phyloP scores from a whole-genome alignment of 371 early-diverging fungal genomes.

The Furculomyces boomerangus region DNA sequence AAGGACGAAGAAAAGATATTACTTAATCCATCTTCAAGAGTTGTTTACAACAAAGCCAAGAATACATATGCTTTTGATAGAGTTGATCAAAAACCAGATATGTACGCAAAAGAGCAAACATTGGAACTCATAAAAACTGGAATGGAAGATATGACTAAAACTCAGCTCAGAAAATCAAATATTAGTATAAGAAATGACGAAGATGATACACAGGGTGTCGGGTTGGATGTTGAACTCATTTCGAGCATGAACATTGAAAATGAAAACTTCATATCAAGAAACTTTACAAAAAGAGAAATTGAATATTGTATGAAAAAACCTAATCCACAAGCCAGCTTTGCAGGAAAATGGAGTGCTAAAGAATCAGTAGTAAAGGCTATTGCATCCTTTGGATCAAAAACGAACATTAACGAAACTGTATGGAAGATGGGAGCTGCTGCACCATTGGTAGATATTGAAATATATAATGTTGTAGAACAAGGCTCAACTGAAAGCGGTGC shows the following conservation, averaged over 20 bases:
- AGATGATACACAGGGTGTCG: conserved; percentile 33
- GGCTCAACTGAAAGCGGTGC: conserved; percentile 42
- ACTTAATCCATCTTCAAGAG: conserved; percentile 76
- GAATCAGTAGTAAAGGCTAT: conserved; percentile 93
- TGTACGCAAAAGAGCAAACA: no score
- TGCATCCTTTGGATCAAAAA: conserved; percentile 5
- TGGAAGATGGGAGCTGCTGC: conserved; percentile 1
- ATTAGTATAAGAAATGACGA: no score
- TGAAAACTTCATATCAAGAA: conserved; percentile 71
- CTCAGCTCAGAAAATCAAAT: no score
- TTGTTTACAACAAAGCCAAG: conserved; percentile 46
- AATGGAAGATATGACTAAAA: no score
- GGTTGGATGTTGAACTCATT: conserved; percentile 82
- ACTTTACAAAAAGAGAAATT: conserved; percentile 68
- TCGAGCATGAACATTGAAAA: conserved; percentile 64
- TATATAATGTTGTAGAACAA: neutral
- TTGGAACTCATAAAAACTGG: no score
- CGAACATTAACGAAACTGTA: neutral
- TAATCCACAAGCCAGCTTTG: conserved; percentile 65
- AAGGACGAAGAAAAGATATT: conserved; percentile 65
- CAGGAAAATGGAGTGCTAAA: conserved; percentile 92
- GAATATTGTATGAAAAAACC: conserved; percentile 59
- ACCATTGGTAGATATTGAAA: conserved; percentile 1
- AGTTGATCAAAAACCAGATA: no score
- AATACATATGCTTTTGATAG: conserved; percentile 7